Conservation (phyloP, 352 stramenopile species). For the Phytophthora melonis region DNA sequence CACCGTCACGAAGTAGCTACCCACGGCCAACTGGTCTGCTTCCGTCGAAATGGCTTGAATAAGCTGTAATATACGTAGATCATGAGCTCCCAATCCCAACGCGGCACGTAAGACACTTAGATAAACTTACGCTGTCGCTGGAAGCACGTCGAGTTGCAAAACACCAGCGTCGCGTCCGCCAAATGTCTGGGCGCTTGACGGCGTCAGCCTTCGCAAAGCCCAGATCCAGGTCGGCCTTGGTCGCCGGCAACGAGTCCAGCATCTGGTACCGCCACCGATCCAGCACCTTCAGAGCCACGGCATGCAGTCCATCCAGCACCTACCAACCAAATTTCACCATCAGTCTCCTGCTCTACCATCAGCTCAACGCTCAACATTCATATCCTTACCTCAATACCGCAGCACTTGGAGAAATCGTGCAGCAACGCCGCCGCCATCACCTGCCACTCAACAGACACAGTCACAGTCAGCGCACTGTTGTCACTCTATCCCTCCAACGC, state of each 20-base stretch:
- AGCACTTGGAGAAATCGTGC: conserved; percentile 76
- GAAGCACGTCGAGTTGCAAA: conserved; percentile 82
- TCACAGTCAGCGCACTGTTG: background rate
- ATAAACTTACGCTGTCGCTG: conserved; percentile 60
- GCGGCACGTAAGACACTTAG: background rate
- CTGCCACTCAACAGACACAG: conserved; percentile 22
- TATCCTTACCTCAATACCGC: conserved; percentile 57
- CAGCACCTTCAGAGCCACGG: conserved; percentile 66
- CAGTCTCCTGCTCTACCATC: background rate
- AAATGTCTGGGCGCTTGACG: conserved; percentile 53
- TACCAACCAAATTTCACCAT: conserved; percentile 1
- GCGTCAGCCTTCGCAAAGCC: conserved; percentile 63
- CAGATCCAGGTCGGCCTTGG: conserved; percentile 65
- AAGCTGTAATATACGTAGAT: conserved; percentile 23
- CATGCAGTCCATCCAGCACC: conserved; percentile 67
- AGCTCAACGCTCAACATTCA: background rate
- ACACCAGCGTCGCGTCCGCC: conserved; percentile 65
- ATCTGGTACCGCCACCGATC: conserved; percentile 78
- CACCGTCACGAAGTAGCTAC: conserved; percentile 69
- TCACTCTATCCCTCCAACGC: too few relatives aligned
- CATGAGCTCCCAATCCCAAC: background rate
- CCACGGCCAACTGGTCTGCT: conserved; percentile 58
- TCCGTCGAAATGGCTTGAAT: conserved; percentile 43
- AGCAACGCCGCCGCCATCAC: conserved; percentile 66
- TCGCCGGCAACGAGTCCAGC: conserved; percentile 55